Percentiles rank a stretch among this genome's conserved stretches.
Conservation (phyloP, 2,329 filamentous ascomycete genomes). For the Epichloe sp. region DNA sequence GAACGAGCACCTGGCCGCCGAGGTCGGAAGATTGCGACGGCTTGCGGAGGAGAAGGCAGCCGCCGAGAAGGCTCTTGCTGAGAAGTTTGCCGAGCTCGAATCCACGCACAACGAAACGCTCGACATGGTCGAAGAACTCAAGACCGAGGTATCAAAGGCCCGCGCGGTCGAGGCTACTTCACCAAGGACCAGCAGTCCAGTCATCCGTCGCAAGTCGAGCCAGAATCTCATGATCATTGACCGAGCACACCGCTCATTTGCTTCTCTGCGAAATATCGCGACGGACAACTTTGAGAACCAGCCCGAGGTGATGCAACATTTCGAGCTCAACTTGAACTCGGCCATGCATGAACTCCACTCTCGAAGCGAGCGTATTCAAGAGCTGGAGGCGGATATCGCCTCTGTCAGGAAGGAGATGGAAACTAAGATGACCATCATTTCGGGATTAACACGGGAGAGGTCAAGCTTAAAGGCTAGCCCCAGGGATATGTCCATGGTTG, state of each 20-base stretch:
- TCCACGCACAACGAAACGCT: conserved; percentile 69
- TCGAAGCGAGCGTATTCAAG: conserved; percentile 78
- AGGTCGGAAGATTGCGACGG: conserved; percentile 58
- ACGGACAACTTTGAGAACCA: conserved; percentile 70
- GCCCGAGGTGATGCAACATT: conserved; percentile 79
- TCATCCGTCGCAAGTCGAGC: conserved; percentile 86
- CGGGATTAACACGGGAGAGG: conserved; percentile 81
- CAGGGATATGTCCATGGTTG: conserved; percentile 83
- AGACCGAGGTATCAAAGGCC: conserved; percentile 72
- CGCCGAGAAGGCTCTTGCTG: conserved; percentile 57
- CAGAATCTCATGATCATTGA: conserved; percentile 81
- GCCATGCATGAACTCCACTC: conserved; percentile 85
- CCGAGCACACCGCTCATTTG: conserved; percentile 81
- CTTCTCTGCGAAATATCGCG: conserved; percentile 78
- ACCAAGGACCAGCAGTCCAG: conserved; percentile 52
- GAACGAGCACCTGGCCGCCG: conserved; percentile 38
- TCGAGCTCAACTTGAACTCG: conserved; percentile 80
- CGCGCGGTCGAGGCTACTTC: conserved; percentile 47
- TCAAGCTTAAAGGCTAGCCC: conserved; percentile 75
- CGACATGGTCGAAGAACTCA: conserved; percentile 80
- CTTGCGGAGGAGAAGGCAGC: conserved; percentile 66
- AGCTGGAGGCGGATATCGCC: conserved; percentile 73
- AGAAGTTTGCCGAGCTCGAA: conserved; percentile 74
- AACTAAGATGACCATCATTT: conserved; percentile 89
- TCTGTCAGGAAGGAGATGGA: conserved; percentile 93